Conservation (phyloP, 2,329 filamentous ascomycete species). For the Botrytis squamosa region DNA sequence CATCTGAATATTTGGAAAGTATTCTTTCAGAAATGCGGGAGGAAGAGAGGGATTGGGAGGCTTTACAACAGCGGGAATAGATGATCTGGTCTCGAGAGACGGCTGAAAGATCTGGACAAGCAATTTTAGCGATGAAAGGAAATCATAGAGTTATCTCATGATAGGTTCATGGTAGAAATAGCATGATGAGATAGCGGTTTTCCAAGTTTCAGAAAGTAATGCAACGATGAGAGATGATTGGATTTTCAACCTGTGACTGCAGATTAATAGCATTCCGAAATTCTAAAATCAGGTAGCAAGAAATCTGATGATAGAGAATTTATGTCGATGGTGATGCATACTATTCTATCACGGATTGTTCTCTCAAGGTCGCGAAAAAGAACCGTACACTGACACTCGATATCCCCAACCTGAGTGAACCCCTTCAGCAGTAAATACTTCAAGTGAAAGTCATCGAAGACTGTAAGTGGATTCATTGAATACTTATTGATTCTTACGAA, state of each 20-base stretch:
- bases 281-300: fast-evolving
- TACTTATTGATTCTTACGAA: not conserved
- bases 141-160: not conserved
- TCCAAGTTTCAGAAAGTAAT: not conserved
- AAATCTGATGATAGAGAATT: not conserved
- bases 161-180: not conserved
- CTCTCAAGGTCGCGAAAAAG: not conserved
- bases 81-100: not conserved
- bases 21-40: not conserved
- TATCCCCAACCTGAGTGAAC: fast-evolving
- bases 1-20: not conserved
- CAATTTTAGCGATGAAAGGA: not conserved
- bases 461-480: not conserved
- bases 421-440: not conserved
- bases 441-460: not conserved
- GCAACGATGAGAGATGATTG: not conserved
- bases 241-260: not conserved
- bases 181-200: not conserved
- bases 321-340: not conserved
- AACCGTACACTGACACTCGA: no score
- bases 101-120: not conserved
- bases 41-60: not conserved
- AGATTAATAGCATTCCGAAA: not conserved
- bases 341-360: no score
- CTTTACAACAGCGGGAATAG: not conserved